Evolutionary conservation across 257 asterid genomes (phyloP), one percentile per base, ranked within the genome.

Genomic region (Solanum megistacrolobum): DNA sequence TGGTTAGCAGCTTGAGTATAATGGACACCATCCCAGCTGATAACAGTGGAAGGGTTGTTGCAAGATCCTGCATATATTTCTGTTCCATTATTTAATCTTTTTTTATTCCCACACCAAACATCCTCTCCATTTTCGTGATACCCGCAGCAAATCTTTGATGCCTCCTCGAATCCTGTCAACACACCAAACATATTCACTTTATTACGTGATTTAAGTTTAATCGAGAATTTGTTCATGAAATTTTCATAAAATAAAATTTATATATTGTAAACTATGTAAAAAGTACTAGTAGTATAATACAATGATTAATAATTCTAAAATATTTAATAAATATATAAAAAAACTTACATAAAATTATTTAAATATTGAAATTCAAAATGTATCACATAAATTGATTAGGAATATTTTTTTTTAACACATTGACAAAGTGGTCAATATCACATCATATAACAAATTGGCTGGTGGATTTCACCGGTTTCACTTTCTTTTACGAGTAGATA

Each of bases 81-180:
- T 23, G 89, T 83, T 32, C 93, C 91, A 25, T 92, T 91, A 11
- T 90, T 23, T n/a, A 78, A 32, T 36, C 39, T 55, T 11, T 23
- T 55, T 83, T 86, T 90, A 29, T 90, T 83, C n/a, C 95, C 94
- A 23, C 95, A 91, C 94, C 93, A 89, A 2, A 92, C 91, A 46
- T 88, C 76, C 34, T 87, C 79, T 9, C 52, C 31, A 1, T 38
- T 88, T 83, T 88, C 90, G 55, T 92, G 94, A 58, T 65, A 27
- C 31, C 94, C 94, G 23, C 95, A 92, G 66, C 96, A 92, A 41
- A 92, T 88, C 60, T 83, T 91, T 11, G 60, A 46, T 12, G 95
- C 91, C 20, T 90, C 88, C 86, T 65, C 52, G 48, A 92, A 92
- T 88, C 96, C 96, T 92, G 89, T 55, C 9, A 25, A 18, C 69